These are phyloP conservation scores for Aspergillus kassunensis DNA, from an alignment of 495 filamentous ascomycete species.

Conservation along the genomic window DNA sequence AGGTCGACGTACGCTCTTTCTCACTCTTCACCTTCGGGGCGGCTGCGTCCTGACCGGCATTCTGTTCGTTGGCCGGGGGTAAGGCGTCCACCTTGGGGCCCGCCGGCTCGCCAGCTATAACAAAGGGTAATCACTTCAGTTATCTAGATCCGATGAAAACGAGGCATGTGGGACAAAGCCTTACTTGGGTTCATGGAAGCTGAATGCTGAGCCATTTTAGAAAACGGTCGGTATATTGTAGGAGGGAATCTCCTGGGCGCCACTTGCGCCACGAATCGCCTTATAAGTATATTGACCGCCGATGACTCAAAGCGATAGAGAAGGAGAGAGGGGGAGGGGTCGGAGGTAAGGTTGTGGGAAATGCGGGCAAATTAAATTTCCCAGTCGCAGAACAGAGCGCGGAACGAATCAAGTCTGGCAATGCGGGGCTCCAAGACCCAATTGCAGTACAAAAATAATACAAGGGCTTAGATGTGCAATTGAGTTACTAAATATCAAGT, in stretches of 20 bases:
- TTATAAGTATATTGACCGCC: constrained; percentile 47
- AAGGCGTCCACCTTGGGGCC: constrained; percentile 45
- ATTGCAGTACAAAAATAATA: no score
- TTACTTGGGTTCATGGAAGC: constrained; percentile 53
- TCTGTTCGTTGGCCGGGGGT: constrained; percentile 46
- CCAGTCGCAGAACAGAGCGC: constrained; percentile 25
- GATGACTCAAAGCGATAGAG: constrained; percentile 23
- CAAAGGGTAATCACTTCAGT: constrained; percentile 6
- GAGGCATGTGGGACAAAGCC: constrained; percentile 14
- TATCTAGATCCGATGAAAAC: background rate
- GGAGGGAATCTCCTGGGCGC: constrained; percentile 46
- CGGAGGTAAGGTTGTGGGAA: constrained; percentile 26
- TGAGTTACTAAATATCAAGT: no score
- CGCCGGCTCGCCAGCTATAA: constrained; percentile 50
- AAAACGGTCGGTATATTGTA: constrained; percentile 42
- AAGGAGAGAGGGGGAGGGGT: constrained; percentile 23
- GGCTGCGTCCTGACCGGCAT: constrained; percentile 42
- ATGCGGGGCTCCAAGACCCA: constrained; percentile 19
- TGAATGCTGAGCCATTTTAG: constrained; percentile 58
- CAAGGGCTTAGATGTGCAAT: no score
- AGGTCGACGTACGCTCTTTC: constrained; percentile 48
- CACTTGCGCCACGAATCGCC: constrained; percentile 46
- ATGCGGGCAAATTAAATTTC: constrained; percentile 31
- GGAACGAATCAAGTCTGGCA: constrained; percentile 27
- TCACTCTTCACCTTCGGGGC: constrained; percentile 56